phyloP scores from a whole-genome alignment of 495 filamentous ascomycete species.

The Podospora didyma region DNA sequence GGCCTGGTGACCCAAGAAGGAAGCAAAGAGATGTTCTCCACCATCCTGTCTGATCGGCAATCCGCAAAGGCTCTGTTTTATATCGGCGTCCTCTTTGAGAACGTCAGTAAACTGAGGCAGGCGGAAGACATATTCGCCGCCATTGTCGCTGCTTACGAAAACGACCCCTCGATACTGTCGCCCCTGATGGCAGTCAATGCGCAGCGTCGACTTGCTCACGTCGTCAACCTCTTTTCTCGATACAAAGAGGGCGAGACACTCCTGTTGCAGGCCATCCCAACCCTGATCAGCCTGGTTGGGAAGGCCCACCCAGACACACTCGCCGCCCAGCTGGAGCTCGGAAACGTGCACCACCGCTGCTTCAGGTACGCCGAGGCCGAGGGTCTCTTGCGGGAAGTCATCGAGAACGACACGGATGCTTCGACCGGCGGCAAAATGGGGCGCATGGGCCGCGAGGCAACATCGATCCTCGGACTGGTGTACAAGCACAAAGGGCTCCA shows the following conservation, averaged over 20 bases:
- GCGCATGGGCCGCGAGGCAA: background rate
- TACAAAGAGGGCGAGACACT: background rate
- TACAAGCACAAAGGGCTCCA: conserved; percentile 1
- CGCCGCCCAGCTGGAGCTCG: background rate
- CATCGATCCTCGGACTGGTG: conserved; percentile 5
- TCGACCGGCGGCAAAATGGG: background rate
- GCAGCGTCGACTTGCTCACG: background rate
- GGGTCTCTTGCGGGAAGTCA: background rate
- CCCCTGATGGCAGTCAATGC: background rate
- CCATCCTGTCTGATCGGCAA: background rate
- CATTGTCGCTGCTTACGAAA: background rate
- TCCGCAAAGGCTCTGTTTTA: background rate
- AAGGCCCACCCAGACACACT: background rate
- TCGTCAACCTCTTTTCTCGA: background rate
- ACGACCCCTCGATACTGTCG: background rate
- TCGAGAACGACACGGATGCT: background rate
- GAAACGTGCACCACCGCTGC: conserved; percentile 6
- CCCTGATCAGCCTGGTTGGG: background rate
- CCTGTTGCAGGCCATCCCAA: background rate
- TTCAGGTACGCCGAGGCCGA: conserved; percentile 1
- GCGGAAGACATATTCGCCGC: background rate
- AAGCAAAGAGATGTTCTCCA: background rate
- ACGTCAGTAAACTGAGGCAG: background rate
- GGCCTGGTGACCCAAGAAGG: background rate
- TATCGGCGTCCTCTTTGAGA: conserved; percentile 1